These are phyloP conservation scores for Tolypocladium ovalisporum DNA, from an alignment of 2,329 filamentous ascomycete species.

Conservation along the genomic window DNA sequence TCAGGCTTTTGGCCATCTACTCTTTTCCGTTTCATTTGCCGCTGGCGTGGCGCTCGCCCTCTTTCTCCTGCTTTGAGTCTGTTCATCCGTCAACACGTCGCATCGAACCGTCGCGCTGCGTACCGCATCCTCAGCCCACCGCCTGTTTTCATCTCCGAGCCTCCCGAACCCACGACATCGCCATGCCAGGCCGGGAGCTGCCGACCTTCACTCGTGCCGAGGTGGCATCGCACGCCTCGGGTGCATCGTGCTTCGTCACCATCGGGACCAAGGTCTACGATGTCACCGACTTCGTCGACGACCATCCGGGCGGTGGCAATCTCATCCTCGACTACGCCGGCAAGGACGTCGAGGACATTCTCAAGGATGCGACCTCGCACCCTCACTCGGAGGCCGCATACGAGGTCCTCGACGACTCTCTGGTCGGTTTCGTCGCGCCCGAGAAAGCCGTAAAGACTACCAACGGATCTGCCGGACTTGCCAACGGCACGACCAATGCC, in stretches of 20 bases:
- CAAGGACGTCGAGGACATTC: constrained; percentile 71
- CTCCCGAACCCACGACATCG: constrained; percentile 3
- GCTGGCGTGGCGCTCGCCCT: neutral
- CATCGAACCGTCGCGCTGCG: neutral
- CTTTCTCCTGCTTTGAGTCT: neutral
- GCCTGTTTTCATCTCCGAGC: constrained; percentile 4
- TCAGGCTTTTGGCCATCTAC: neutral
- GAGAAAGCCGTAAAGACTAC: constrained; percentile 35
- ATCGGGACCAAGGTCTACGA: constrained; percentile 88
- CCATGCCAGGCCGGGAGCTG: constrained; percentile 71
- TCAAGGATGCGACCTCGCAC: constrained; percentile 77
- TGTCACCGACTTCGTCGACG: constrained; percentile 79
- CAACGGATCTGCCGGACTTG: constrained; percentile 9
- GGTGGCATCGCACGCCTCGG: constrained; percentile 68
- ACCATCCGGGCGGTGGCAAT: constrained; percentile 84
- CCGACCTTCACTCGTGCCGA: constrained; percentile 75
- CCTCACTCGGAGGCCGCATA: constrained; percentile 87
- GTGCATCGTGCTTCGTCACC: constrained; percentile 85
- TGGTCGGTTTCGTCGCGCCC: constrained; percentile 68
- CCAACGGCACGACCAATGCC: neutral
- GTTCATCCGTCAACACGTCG: neutral
- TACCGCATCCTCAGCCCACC: constrained; percentile 3
- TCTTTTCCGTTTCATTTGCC: neutral
- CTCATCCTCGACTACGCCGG: constrained; percentile 84
- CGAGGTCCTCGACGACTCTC: constrained; percentile 79